Percentiles rank a stretch among this genome's conserved stretches.
Conservation (phyloP, 768 basidiomycete genomes). For the Amylocystis lapponica region DNA sequence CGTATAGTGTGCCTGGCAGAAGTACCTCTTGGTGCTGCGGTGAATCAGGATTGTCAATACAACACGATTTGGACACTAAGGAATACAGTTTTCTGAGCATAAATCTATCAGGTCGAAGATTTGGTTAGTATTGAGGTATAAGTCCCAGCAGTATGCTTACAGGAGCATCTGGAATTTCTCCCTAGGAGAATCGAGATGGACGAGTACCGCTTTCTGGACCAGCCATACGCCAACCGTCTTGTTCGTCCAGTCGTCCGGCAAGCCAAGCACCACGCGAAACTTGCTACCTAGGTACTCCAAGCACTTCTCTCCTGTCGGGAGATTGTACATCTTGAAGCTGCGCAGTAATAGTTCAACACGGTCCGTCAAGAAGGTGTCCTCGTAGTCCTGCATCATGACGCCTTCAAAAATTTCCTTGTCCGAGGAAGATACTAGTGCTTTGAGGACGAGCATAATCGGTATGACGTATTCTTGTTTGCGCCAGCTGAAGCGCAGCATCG, state of each 20-base stretch:
- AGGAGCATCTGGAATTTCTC: slow-evolving; percentile 95
- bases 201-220: slow-evolving; percentile 79
- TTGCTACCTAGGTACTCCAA: slow-evolving; percentile 95
- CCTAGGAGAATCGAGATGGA: slow-evolving; percentile 78
- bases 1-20: slow-evolving; percentile 86
- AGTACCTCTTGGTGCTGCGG: slow-evolving; percentile 98
- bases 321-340: slow-evolving; percentile 89
- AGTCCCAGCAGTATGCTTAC: slow-evolving; percentile 41
- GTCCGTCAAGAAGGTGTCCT: slow-evolving; percentile 96
- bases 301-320: slow-evolving; percentile 87
- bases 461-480: slow-evolving; percentile 98
- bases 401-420: slow-evolving; percentile 98
- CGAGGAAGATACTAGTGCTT: slow-evolving; percentile 84
- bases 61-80: slow-evolving; percentile 83
- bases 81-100: slow-evolving; percentile 96
- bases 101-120: slow-evolving; percentile 49
- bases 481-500: slow-evolving; percentile 96
- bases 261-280: slow-evolving; percentile 85
- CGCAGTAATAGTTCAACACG: slow-evolving; percentile 91
- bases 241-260: slow-evolving; percentile 94
- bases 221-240: slow-evolving; percentile 75
- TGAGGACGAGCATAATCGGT: slow-evolving; percentile 93
- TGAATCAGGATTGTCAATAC: slow-evolving; percentile 96
- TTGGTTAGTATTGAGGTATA: slow-evolving; percentile 4
- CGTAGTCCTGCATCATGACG: slow-evolving; percentile 93